These are phyloP conservation scores for Brassica nigra DNA, from an alignment of 345 rosid species.

Conservation along the genomic window DNA sequence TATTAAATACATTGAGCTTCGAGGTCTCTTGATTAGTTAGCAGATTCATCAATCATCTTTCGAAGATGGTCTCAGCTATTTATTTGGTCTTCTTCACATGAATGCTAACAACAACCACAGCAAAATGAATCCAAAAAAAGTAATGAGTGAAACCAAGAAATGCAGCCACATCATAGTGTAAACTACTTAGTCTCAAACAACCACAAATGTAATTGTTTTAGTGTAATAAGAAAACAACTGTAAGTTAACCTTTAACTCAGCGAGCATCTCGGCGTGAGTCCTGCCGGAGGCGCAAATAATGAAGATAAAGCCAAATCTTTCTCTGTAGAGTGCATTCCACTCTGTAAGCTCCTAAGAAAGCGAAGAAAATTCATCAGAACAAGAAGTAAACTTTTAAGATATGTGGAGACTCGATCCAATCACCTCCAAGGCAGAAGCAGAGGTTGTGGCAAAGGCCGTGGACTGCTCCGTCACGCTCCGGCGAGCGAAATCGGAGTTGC, in stretches of 20 bases:
- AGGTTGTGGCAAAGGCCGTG: slow-evolving; percentile 78
- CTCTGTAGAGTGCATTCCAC: slow-evolving; percentile 69
- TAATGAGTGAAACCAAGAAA: no score
- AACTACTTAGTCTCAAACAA: not conserved
- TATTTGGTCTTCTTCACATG: slow-evolving; percentile 12
- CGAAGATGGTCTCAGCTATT: slow-evolving; percentile 8
- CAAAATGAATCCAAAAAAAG: no score
- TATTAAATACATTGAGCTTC: not conserved
- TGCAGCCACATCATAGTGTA: not conserved
- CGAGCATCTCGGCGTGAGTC: slow-evolving; percentile 68
- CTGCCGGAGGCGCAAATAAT: slow-evolving; percentile 81
- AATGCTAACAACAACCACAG: not conserved
- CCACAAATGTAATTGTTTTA: not conserved
- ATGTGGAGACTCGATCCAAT: slow-evolving; percentile 2
- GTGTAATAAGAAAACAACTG: not conserved
- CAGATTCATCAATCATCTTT: not conserved
- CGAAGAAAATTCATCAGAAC: not conserved
- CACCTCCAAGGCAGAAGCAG: slow-evolving; percentile 68
- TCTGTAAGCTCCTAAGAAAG: slow-evolving; percentile 60
- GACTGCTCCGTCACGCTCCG: slow-evolving; percentile 87
- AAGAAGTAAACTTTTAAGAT: not conserved
- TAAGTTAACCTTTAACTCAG: slow-evolving; percentile 66
- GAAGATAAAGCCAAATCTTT: slow-evolving; percentile 78
- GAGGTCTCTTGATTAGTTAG: not conserved
- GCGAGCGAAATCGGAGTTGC: slow-evolving; percentile 51